Conservation (phyloP, 2,329 filamentous ascomycete genomes). For the Byssoonygena ceratinophila region DNA sequence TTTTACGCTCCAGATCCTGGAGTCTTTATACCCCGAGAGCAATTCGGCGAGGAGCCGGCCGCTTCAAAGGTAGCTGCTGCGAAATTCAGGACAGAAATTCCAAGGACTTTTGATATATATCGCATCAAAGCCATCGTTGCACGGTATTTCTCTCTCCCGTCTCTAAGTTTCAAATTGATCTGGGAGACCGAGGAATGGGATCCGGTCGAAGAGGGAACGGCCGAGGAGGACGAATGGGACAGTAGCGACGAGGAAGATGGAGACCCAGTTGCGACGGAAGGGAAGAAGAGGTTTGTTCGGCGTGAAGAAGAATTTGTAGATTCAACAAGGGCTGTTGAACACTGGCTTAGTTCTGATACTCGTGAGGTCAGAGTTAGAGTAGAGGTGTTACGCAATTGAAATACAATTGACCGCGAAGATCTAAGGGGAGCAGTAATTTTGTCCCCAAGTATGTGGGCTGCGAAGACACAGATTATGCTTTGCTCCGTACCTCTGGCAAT, state of each 20-base stretch:
- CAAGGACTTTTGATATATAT: slow-evolving; percentile 70
- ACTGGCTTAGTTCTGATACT: slow-evolving; percentile 59
- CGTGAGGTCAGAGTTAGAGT: slow-evolving; percentile 60
- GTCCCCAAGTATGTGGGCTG: no score
- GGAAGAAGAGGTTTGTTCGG: slow-evolving; percentile 53
- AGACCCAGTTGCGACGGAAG: slow-evolving; percentile 21
- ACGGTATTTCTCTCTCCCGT: slow-evolving; percentile 54
- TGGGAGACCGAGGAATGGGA: slow-evolving; percentile 93
- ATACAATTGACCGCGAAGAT: no score
- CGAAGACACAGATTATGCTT: no score
- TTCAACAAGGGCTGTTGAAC: slow-evolving; percentile 70
- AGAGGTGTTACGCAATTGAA: slow-evolving; percentile 26
- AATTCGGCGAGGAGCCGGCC: slow-evolving; percentile 4
- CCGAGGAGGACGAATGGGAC: slow-evolving; percentile 44
- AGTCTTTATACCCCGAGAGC: slow-evolving; percentile 13
- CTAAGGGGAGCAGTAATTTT: no score
- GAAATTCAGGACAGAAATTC: slow-evolving; percentile 46
- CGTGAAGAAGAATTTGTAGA: slow-evolving; percentile 70
- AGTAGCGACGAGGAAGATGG: slow-evolving; percentile 43
- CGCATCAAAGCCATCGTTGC: slow-evolving; percentile 68
- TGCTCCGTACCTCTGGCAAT: no score
- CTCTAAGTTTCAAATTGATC: slow-evolving; percentile 56
- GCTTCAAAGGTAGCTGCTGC: slow-evolving; percentile 18
- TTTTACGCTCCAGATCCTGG: slow-evolving; percentile 43
- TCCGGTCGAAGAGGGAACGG: slow-evolving; percentile 55